Percentiles rank a stretch among this genome's conserved stretches.
phyloP scores from a whole-genome alignment of 1,139 yeast species.

The Lodderomyces metapsilosis region DNA sequence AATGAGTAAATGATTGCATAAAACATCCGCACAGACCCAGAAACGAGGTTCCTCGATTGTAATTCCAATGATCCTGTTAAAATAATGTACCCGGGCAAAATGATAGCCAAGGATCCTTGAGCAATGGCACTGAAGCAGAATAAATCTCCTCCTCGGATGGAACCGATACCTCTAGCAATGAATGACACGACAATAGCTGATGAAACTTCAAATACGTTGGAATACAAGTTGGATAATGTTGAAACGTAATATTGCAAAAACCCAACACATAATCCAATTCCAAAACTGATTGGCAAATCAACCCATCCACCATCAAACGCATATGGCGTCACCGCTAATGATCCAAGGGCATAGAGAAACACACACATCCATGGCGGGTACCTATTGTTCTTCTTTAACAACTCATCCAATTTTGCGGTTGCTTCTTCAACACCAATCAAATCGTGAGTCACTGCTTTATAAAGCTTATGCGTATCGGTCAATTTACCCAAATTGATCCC shows the following conservation, averaged over 20 bases:
- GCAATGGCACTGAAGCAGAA: constrained; percentile 89
- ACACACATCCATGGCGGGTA: constrained; percentile 81
- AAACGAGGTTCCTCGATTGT: constrained; percentile 85
- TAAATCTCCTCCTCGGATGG: constrained; percentile 57
- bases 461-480: constrained; percentile 76
- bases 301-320: constrained; percentile 92
- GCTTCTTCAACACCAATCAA: constrained; percentile 87
- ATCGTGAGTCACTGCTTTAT: constrained; percentile 88
- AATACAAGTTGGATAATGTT: constrained; percentile 80
- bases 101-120: constrained; percentile 86
- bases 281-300: constrained; percentile 80
- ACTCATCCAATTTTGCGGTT: constrained; percentile 61
- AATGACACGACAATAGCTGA: constrained; percentile 88
- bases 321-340: constrained; percentile 80
- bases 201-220: constrained; percentile 87
- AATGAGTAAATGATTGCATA: constrained; percentile 91
- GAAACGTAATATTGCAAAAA: constrained; percentile 75
- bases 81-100: constrained; percentile 91
- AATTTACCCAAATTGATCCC: constrained; percentile 81
- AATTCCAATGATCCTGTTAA: constrained; percentile 87
- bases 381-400: constrained; percentile 57
- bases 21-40: constrained; percentile 94
- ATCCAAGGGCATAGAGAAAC: constrained; percentile 73
- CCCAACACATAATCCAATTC: constrained; percentile 81
- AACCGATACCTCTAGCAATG: constrained; percentile 85